These are phyloP conservation scores for Physaria fendleri DNA, from an alignment of 345 rosid genomes.

Conservation along the genomic window DNA sequence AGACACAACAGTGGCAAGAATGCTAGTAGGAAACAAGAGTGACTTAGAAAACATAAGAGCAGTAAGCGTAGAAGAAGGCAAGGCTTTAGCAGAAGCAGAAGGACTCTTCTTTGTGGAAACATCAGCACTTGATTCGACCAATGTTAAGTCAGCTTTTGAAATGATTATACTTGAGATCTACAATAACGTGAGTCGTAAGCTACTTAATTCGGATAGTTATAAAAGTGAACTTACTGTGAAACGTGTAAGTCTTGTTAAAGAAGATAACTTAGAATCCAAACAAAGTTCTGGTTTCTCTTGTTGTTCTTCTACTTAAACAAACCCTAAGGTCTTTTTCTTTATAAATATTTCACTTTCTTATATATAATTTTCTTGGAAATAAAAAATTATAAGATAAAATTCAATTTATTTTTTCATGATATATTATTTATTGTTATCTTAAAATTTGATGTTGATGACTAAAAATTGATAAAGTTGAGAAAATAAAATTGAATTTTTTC, in stretches of 20 bases:
- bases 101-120: constrained; percentile 89
- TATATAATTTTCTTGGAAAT: too few species aligned
- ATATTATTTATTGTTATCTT: constrained; percentile 16
- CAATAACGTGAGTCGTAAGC: constrained; percentile 68
- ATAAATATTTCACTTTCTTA: neutral
- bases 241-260: constrained; percentile 56
- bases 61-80: constrained; percentile 73
- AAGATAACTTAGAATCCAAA: constrained; percentile 38
- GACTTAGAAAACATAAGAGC: constrained; percentile 69
- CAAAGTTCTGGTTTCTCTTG: constrained; percentile 37
- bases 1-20: constrained; percentile 61
- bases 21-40: constrained; percentile 86
- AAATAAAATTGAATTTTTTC: too few species aligned
- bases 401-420: neutral
- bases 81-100: constrained; percentile 59
- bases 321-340: neutral
- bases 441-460: too few species aligned
- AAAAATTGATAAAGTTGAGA: too few species aligned
- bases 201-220: constrained; percentile 60
- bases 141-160: constrained; percentile 70
- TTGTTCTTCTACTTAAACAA: constrained; percentile 59
- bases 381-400: too few species aligned
- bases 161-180: constrained; percentile 67
- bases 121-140: constrained; percentile 79
- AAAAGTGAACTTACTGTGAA: constrained; percentile 69